Percentiles rank a stretch among this genome's conserved stretches.
These are phyloP conservation scores for Candida suzukii DNA, from an alignment of 805 yeast genomes.

Conservation along the genomic window DNA sequence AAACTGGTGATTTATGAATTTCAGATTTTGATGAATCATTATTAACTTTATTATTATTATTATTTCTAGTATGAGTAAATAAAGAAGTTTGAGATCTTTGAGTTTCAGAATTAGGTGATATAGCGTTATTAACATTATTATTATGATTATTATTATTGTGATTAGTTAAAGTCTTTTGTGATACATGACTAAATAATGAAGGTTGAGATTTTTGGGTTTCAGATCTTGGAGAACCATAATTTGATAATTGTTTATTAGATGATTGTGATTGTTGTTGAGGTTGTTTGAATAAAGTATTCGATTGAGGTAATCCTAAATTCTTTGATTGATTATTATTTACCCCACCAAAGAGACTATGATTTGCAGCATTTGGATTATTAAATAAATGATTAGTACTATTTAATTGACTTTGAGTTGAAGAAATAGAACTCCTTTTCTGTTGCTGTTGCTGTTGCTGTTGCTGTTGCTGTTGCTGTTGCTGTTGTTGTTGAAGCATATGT, in stretches of 20 bases:
- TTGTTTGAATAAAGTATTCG: neutral
- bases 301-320: neutral
- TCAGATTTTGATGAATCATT: constrained; percentile 8
- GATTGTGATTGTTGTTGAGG: constrained; percentile 1
- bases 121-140: too few relatives aligned
- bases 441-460: constrained; percentile 1
- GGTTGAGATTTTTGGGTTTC: constrained; percentile 18
- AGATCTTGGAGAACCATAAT: constrained; percentile 10
- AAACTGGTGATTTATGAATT: constrained; percentile 18
- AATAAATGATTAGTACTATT: neutral
- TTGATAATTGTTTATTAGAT: constrained; percentile 1
- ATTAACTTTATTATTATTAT: constrained; percentile 5
- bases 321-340: neutral
- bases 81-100: constrained; percentile 20
- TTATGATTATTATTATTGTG: too few relatives aligned
- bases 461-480: constrained; percentile 3
- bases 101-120: constrained; percentile 14
- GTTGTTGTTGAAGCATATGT: neutral
- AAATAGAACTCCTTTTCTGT: neutral
- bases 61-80: constrained; percentile 13
- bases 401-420: neutral
- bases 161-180: too few relatives aligned
- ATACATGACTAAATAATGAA: constrained; percentile 20
- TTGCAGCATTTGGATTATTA: neutral
- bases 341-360: neutral